Conservation (phyloP, 140 eudicot species). For the Anethum foeniculum region DNA sequence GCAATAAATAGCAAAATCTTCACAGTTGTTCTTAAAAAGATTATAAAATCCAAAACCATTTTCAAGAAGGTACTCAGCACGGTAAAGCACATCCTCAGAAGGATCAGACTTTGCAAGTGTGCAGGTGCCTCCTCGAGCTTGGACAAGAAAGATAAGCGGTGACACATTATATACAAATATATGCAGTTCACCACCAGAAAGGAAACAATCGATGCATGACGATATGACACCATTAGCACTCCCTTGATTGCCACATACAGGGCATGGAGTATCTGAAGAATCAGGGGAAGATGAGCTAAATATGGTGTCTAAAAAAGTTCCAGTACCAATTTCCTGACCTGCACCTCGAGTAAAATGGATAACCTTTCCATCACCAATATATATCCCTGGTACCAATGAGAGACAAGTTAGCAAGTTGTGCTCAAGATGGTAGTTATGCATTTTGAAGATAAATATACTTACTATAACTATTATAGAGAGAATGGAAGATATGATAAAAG, state of each 20-base stretch:
- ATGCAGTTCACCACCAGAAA: constrained; percentile 68
- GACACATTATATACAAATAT: constrained; percentile 50
- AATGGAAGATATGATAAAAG: neutral
- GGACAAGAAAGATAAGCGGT: constrained; percentile 61
- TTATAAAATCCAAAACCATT: constrained; percentile 84
- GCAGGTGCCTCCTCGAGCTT: constrained; percentile 96
- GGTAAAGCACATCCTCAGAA: constrained; percentile 58
- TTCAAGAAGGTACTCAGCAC: constrained; percentile 65
- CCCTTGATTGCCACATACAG: constrained; percentile 74
- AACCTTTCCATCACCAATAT: constrained; percentile 69
- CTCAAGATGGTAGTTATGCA: neutral
- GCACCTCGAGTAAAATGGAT: constrained; percentile 89
- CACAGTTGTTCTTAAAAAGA: constrained; percentile 83
- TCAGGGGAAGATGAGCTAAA: constrained; percentile 58
- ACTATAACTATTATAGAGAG: neutral
- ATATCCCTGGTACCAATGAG: constrained; percentile 55
- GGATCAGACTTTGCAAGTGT: constrained; percentile 76
- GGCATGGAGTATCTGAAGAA: constrained; percentile 49
- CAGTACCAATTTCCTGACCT: constrained; percentile 92
- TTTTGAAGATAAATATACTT: neutral
- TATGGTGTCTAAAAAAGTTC: constrained; percentile 69
- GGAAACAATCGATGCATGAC: constrained; percentile 89
- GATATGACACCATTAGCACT: constrained; percentile 59
- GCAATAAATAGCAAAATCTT: constrained; percentile 91
- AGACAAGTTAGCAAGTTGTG: constrained; percentile 5